Evolutionary conservation across 257 asterid species (phyloP), one percentile per base, ranked within the genome.

Genomic region (Lycium ferocissimum): DNA sequence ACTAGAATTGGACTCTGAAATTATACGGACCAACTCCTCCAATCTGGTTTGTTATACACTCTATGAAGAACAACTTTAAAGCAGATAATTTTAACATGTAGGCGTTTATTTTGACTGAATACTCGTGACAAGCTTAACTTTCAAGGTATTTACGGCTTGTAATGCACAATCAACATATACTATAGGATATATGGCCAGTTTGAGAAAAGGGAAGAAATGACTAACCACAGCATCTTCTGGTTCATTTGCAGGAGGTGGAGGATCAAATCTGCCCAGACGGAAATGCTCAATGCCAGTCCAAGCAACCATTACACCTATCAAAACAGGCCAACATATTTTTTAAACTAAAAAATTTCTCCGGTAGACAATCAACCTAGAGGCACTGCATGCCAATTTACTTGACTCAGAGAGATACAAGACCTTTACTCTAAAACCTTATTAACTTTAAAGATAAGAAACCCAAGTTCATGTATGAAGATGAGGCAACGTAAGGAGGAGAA

Each of bases 261-360:
- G 97, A 89, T 95, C 99, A 62, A 90, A 94, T 90, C 99, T 88
- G 83, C 98, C 99, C 94, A 90, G 56, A 6, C 89, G 95, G 87
- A 95, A 95, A 90, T 97, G 94, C 89, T 97, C 99, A 17, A 97
- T 92, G 73, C 98, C 98, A 59, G 98, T 89, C 99, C 99, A 97
- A 0, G 98, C 99, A 79, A 97, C 88, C 99, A 95, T 97, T 35
- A 95, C 98, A 17, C 99, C 99, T 97, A 65, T 61, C n/a, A 85
- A 7, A 79, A 73, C 54, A 78, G 5, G 22, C 53, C 67, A 83
- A 61, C 33, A 3, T 12, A 57, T 67, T 84, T 76, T 51, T 14
- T 14, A 47, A 51, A 59, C 22, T 51, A 22, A 58, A 76, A 47
- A 20, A 13, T 0, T 22, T 76, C 43, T n/a, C 61, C 59, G 8